Base-by-base conservation (phyloP, 192 early-diverging fungal genomes). In the Obelidium mucronatum region DNA sequence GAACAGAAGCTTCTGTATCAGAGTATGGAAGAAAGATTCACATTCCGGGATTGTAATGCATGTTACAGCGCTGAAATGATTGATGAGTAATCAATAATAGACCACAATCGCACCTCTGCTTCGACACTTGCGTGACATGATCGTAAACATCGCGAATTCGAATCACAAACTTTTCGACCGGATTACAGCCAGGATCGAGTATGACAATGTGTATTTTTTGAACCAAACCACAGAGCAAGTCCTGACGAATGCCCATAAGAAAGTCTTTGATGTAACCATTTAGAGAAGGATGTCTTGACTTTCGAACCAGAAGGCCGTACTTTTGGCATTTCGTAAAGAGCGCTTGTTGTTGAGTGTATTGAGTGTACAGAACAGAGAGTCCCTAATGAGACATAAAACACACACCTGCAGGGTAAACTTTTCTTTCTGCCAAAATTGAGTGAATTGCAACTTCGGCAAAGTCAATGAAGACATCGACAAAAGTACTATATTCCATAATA, bases 381-480 rank as follows among this genome's bases (percentile, higher is more conserved):
- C n/a, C 22, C 11, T 59, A 59, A 59, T 1, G 19, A 67, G 40
- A 40, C 22, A 13, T 13, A 11, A 19, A 28, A n/a, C n/a, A n/a
- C 48, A 8, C 40, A 80, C 83, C 78, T 40, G 56, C 40, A 28
- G 84, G 84, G 69, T 85, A 85, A 2, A 85, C 63, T 17, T 76
- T 55, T 1, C 84, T 56, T 3, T 79, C 69, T 60, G 71, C 67
- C 54, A 85, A 79, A 36, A 85, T 79, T 37, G 76, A 65, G 78
- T 85, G 81, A 42, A 85, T 81, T 44, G 81, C 79, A 5, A 78
- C 81, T 74, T 85, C 84, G 8, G 83, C 40, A 66, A 85, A 85
- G 6, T 83, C 81, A 26, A 85, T 3, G 2, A 85, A 40, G 31
- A 63, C 44, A 42, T 83, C 84, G 17, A 72, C 35, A 3, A 72